Conservation (phyloP, 1,139 yeast genomes). For the Cylindricascospora bacillispora region DNA sequence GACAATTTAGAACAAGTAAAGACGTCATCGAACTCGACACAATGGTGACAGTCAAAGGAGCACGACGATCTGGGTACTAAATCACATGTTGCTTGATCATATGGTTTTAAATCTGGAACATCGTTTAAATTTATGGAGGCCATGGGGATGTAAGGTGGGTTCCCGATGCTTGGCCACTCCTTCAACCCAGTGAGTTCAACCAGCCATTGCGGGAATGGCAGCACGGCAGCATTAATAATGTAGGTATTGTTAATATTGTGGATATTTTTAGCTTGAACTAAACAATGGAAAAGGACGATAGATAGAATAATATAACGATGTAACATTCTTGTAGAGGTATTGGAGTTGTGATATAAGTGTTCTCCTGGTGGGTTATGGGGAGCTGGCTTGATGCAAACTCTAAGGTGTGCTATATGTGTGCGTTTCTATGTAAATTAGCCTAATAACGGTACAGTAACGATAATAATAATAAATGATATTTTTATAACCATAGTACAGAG, state of each 20-base stretch:
- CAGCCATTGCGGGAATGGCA: constrained; percentile 72
- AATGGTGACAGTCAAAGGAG: constrained; percentile 77
- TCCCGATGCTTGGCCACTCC: constrained; percentile 64
- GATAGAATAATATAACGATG: neutral
- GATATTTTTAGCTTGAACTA: too few species aligned
- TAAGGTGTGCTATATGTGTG: too few species aligned
- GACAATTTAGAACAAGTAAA: constrained; percentile 60
- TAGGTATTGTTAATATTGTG: neutral
- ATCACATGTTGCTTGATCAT: constrained; percentile 51
- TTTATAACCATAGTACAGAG: too few species aligned
- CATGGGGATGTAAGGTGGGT: constrained; percentile 79
- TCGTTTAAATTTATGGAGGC: constrained; percentile 48
- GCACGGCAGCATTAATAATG: constrained; percentile 4
- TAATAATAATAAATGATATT: too few species aligned
- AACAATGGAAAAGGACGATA: neutral
- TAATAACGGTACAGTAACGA: too few species aligned
- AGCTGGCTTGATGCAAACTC: too few species aligned
- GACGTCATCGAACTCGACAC: constrained; percentile 65
- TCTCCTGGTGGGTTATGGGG: too few species aligned
- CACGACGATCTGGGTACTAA: constrained; percentile 40
- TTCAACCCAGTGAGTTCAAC: constrained; percentile 54
- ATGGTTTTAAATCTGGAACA: constrained; percentile 38
- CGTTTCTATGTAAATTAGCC: too few species aligned
- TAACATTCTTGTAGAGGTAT: neutral
- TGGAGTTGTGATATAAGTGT: too few species aligned